A percentile compares a stretch with the other conserved stretches of the same genome.
These are phyloP conservation scores for Trametes elegans DNA, from an alignment of 768 basidiomycete genomes.

Conservation along the genomic window DNA sequence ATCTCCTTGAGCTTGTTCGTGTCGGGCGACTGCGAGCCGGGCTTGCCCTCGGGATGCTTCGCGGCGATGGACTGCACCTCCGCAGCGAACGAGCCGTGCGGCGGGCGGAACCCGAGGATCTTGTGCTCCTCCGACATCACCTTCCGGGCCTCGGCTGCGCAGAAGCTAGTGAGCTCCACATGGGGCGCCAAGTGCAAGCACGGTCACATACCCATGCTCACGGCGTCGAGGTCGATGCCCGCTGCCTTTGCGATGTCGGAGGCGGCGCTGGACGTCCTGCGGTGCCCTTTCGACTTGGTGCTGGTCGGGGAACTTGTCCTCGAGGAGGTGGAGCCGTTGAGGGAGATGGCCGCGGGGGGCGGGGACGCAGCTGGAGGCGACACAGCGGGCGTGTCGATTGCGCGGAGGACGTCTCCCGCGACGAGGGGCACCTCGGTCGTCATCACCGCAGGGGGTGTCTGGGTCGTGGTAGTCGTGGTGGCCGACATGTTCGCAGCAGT, in stretches of 20 bases:
- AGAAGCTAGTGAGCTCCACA: neutral
- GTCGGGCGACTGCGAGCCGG: slow-evolving; percentile 6
- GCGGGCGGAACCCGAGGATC: slow-evolving; percentile 36
- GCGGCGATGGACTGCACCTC: slow-evolving; percentile 36
- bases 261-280: slow-evolving; percentile 10
- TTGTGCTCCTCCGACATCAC: slow-evolving; percentile 38
- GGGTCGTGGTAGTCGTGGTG: neutral
- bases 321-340: neutral
- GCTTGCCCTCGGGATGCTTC: slow-evolving; percentile 29
- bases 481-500: neutral
- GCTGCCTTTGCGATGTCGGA: slow-evolving; percentile 22
- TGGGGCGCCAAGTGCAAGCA: neutral
- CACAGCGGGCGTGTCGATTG: slow-evolving; percentile 66
- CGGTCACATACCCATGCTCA: slow-evolving; percentile 21
- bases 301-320: neutral
- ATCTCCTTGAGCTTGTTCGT: slow-evolving; percentile 25
- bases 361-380: slow-evolving; percentile 20
- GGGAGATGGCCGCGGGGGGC: neutral
- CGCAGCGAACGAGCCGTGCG: slow-evolving; percentile 36
- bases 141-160: slow-evolving; percentile 30
- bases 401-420: slow-evolving; percentile 54
- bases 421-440: slow-evolving; percentile 49
- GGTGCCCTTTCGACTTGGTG: slow-evolving; percentile 3
- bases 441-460: slow-evolving; percentile 3
- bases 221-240: slow-evolving; percentile 26